Evolutionary conservation across 176 grass and related monocot species (phyloP), one percentile per base, ranked within the genome.

Genomic region (Thinopyrum elongatum): DNA sequence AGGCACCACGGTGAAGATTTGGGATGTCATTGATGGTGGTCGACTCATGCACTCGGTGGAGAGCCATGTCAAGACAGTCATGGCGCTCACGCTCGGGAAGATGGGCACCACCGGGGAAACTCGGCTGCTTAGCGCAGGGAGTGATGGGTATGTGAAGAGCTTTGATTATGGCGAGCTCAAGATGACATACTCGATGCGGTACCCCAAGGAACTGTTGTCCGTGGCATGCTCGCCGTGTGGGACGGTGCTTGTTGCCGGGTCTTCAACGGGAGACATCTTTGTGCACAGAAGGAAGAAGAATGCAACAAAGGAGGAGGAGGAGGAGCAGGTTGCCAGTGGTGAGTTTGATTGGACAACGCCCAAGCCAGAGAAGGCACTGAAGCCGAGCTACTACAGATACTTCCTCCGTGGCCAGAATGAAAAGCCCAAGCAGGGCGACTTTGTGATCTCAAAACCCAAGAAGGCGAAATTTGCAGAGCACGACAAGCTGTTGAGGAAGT

Each of bases 21-120:
- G 95, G 95, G 95, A 98, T 25, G 86, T 94, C 16, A 94, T 98
- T 65, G 93, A 85, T 5, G 95, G 95, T 4, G 95, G 89, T 0
- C 91, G 85, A 87, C 57, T 95, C 2, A 27, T 94, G 30, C 91
- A 98, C 58, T 92, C 93, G 0, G 84, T 95, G 42, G 95, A 98
- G 84, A 93, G 91, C 47, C 95, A 98, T 72, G 94, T 95, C 47
- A 98, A 98, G 87, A 98, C 95, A 0, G 95, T 94, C 63, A 95
- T 94, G 19, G 84, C 78, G 0, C 80, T 98, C 13, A 65, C 87
- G 2, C 87, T 98, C 0, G 93, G 81, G 25, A 93, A 79, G 75
- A 74, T 93, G 35, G 63, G 39, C 44, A 88, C 36, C 31, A 81
- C 42, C 1, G 95, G 84, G 21, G 95, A 98, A 75, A 88, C 33